Percentiles rank a stretch among this genome's conserved stretches.
These are phyloP conservation scores for Malus orientalis DNA, from an alignment of 306 rosid genomes.

Conservation along the genomic window DNA sequence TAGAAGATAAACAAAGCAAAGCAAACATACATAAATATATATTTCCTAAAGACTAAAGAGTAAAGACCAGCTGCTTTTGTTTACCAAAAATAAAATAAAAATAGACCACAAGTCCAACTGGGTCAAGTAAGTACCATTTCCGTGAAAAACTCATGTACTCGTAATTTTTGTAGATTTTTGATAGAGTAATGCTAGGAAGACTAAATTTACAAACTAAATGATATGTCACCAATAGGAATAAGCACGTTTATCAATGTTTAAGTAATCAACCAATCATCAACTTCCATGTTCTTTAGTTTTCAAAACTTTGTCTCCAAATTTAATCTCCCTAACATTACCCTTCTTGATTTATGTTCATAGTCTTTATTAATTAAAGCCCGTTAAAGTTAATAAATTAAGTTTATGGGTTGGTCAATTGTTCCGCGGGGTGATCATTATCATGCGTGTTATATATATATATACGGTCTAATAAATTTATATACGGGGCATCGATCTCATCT, in stretches of 20 bases:
- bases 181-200: too few relatives aligned
- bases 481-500: not conserved
- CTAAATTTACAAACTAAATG: too few relatives aligned
- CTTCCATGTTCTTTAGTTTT: too few relatives aligned
- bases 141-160: not conserved
- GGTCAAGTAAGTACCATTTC: not conserved
- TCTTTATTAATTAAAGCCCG: too few relatives aligned
- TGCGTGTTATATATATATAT: not conserved
- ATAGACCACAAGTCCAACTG: not conserved
- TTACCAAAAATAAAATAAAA: not conserved
- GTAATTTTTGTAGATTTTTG: not conserved
- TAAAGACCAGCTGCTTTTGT: not conserved
- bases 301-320: too few relatives aligned
- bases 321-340: too few relatives aligned
- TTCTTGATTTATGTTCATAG: too few relatives aligned
- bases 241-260: too few relatives aligned
- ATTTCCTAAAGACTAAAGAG: not conserved
- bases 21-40: not conserved
- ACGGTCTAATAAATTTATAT: not conserved
- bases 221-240: too few relatives aligned
- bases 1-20: constrained; percentile 21
- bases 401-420: not conserved
- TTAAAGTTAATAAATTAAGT: too few relatives aligned
- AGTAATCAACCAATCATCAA: too few relatives aligned
- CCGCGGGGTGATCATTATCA: not conserved